These are phyloP conservation scores for Mycena chlorophos DNA, from an alignment of 768 basidiomycete species.

Conservation along the genomic window DNA sequence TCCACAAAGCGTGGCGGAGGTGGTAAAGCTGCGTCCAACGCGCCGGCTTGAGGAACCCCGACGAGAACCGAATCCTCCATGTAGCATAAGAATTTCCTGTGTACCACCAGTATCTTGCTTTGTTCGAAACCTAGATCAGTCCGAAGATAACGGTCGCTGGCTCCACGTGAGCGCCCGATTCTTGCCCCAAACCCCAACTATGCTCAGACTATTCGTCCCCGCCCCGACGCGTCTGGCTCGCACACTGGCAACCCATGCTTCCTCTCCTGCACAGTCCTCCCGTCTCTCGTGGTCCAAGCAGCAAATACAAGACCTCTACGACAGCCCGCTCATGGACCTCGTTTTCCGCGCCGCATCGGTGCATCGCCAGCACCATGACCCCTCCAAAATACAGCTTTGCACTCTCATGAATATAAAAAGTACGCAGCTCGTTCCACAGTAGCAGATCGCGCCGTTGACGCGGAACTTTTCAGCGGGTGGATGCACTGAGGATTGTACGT, in stretches of 20 bases:
- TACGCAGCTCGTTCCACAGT: conserved; percentile 40
- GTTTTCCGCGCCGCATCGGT: conserved; percentile 83
- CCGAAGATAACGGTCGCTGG: not conserved
- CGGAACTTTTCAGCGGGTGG: conserved; percentile 69
- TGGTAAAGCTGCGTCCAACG: not conserved
- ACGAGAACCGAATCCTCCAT: not conserved
- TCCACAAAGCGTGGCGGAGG: conserved; percentile 21
- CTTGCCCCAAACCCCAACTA: conserved; percentile 23
- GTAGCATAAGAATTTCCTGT: not conserved
- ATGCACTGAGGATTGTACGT: conserved; percentile 91
- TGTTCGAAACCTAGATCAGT: not conserved
- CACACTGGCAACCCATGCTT: conserved; percentile 64
- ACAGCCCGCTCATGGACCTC: conserved; percentile 83
- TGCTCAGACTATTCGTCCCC: conserved; percentile 40
- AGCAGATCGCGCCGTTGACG: conserved; percentile 26
- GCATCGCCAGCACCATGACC: conserved; percentile 85
- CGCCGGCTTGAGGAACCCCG: not conserved
- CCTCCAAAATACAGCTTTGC: conserved; percentile 90
- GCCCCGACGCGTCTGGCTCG: conserved; percentile 38
- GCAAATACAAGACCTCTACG: conserved; percentile 85
- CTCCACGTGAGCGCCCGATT: not conserved
- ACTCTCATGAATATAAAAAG: conserved; percentile 99
- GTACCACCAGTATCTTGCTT: not conserved
- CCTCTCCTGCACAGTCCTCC: conserved; percentile 33
- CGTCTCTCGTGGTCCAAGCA: conserved; percentile 71